A percentile compares a stretch with the other conserved stretches of the same genome.
These are phyloP conservation scores for Neofusicoccum kwambonambiense DNA, from an alignment of 2,329 filamentous ascomycete genomes.

Conservation along the genomic window DNA sequence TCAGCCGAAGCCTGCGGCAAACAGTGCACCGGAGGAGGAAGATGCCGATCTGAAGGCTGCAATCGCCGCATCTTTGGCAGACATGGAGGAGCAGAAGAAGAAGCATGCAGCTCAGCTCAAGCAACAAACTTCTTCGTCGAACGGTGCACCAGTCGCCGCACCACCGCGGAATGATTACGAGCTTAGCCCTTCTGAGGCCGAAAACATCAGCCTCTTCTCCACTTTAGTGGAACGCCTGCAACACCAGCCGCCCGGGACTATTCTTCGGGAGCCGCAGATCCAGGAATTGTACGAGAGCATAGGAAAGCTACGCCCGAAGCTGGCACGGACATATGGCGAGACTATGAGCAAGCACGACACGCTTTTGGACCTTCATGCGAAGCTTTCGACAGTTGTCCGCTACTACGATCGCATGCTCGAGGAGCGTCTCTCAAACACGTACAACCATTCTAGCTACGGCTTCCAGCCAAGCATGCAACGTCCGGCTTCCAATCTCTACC, in stretches of 20 bases:
- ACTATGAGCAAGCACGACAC: constrained; percentile 99
- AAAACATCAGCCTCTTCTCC: constrained; percentile 95
- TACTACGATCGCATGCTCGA: constrained; percentile 99
- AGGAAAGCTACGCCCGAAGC: constrained; percentile 84
- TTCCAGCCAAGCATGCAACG: constrained; percentile 27
- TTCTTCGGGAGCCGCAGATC: constrained; percentile 94
- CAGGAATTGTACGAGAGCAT: constrained; percentile 98
- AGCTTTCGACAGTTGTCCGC: constrained; percentile 90
- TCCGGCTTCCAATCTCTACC: constrained; percentile 64
- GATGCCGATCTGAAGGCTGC: constrained; percentile 92
- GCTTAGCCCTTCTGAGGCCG: constrained; percentile 86
- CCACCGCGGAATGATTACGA: constrained; percentile 90
- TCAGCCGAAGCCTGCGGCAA: constrained; percentile 33
- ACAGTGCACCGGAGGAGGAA: constrained; percentile 62
- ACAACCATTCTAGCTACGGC: constrained; percentile 61
- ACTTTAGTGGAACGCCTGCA: constrained; percentile 92
- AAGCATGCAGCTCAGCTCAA: constrained; percentile 81
- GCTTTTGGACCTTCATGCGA: constrained; percentile 88
- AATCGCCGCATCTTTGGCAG: constrained; percentile 88
- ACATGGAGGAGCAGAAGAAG: constrained; percentile 98
- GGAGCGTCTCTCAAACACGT: constrained; percentile 88
- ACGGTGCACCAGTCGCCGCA: constrained; percentile 49
- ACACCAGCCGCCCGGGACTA: constrained; percentile 92
- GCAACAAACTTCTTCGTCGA: constrained; percentile 66
- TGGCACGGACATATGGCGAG: constrained; percentile 93